phyloP scores from a whole-genome alignment of 129 eudicot genomes.

The Dittrichia graveolens region DNA sequence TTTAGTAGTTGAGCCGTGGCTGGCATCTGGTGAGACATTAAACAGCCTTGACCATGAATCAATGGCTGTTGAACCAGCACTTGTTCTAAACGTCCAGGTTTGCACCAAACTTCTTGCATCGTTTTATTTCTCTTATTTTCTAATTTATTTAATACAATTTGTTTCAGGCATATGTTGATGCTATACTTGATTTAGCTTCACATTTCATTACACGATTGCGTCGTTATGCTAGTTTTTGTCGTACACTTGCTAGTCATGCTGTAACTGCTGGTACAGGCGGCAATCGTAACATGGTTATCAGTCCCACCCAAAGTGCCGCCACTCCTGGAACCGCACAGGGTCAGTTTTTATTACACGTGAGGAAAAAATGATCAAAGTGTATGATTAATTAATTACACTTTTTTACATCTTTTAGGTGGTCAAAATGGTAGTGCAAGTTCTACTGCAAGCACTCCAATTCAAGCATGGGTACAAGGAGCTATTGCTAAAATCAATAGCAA shows the following conservation, averaged over 20 bases:
- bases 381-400: no score
- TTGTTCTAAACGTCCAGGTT: conserved; percentile 84
- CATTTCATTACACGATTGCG: conserved; percentile 95
- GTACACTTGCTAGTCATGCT: conserved; percentile 97
- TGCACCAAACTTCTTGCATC: neutral
- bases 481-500: conserved; percentile 94
- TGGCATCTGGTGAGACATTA: conserved; percentile 82
- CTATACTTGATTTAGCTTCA: conserved; percentile 93
- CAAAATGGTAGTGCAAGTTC: conserved; percentile 83
- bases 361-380: neutral
- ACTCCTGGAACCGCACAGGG: conserved; percentile 70
- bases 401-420: conserved; percentile 43
- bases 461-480: conserved; percentile 99
- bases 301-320: conserved; percentile 86
- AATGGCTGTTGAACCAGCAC: conserved; percentile 96
- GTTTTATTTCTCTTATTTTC: neutral
- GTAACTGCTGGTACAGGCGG: conserved; percentile 87
- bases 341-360: conserved; percentile 36
- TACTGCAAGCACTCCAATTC: conserved; percentile 88
- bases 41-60: conserved; percentile 78
- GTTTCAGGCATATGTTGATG: conserved; percentile 96
- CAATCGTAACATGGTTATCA: conserved; percentile 83
- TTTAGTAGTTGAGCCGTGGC: conserved; percentile 87
- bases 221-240: conserved; percentile 98
- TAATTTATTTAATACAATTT: neutral